These are phyloP conservation scores for Fonsecaea pugnacius DNA, from an alignment of 2,329 filamentous ascomycete genomes.

Conservation along the genomic window DNA sequence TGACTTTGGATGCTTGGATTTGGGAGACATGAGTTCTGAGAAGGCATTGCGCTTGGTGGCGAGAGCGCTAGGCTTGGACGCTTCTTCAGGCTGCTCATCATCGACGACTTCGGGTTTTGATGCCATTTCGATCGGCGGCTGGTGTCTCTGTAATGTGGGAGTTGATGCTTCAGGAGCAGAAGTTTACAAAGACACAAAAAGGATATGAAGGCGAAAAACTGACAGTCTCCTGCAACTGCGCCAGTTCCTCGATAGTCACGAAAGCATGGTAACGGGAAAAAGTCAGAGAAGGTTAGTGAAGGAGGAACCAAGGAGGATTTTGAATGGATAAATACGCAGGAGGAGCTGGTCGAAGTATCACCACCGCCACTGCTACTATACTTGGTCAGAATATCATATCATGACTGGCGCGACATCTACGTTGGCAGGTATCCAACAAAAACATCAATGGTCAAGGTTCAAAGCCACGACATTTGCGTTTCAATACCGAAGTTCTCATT, in stretches of 20 bases:
- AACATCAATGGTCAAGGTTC: background rate
- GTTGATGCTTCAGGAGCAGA: background rate
- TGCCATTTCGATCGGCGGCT: background rate
- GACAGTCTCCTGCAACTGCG: background rate
- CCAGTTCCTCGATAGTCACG: background rate
- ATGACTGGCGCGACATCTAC: background rate
- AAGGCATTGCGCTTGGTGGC: conserved; percentile 42
- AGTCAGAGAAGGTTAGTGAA: background rate
- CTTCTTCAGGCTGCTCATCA: conserved; percentile 6
- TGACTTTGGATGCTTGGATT: conserved; percentile 45
- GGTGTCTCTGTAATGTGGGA: background rate
- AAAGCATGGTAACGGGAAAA: background rate
- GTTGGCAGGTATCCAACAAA: background rate
- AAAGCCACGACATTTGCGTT: background rate
- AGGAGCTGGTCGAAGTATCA: background rate
- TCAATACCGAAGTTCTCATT: conserved; percentile 18
- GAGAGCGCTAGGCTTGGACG: background rate
- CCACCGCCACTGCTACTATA: background rate
- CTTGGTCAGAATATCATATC: background rate
- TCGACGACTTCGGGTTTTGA: background rate
- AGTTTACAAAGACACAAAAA: background rate
- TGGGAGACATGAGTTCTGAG: conserved; percentile 60
- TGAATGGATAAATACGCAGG: background rate
- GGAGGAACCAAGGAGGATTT: background rate
- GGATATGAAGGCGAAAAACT: background rate